Evolutionary conservation across 179 eudicot species (phyloP).

Genomic region (Beta corolliflora): DNA sequence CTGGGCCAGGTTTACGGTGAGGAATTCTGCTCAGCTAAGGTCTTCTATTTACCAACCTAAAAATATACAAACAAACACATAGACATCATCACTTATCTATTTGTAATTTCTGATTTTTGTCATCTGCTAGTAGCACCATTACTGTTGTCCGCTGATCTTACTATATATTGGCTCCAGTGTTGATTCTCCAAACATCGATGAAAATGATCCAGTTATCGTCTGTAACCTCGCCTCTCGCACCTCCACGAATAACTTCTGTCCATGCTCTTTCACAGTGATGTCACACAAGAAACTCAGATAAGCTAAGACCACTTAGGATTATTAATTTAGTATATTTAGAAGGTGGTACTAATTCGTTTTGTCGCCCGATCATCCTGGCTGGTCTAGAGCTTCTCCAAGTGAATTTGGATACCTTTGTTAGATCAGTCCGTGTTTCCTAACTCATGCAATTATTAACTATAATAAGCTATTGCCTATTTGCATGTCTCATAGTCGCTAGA

Average conservation of each 20-base stretch:
- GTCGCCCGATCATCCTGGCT: not conserved
- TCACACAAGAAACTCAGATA: not conserved
- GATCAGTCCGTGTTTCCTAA: not conserved
- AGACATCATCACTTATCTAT: constrained; percentile 23
- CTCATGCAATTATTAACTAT: too few relatives aligned
- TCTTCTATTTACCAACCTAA: too few relatives aligned
- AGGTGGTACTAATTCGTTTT: not conserved
- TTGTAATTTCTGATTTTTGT: too few relatives aligned
- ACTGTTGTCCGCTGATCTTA: constrained; percentile 67
- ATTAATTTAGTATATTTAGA: not conserved
- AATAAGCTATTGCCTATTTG: not conserved
- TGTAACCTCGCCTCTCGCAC: too few relatives aligned
- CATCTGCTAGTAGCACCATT: too few relatives aligned
- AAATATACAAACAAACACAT: not conserved
- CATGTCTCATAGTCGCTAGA: not conserved
- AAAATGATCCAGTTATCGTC: constrained; percentile 86
- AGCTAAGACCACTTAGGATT: not conserved
- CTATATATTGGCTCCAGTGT: constrained; percentile 88
- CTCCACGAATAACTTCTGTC: not conserved
- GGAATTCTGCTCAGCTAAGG: too few relatives aligned
- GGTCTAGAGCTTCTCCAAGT: not conserved
- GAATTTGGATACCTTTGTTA: not conserved
- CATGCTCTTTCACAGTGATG: not conserved
- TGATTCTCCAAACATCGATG: constrained; percentile 93
- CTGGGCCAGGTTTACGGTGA: too few relatives aligned